Evolutionary conservation across 768 basidiomycete genomes (phyloP), one percentile per base, ranked within the genome.

Genomic region (Termitomyces sp.): DNA sequence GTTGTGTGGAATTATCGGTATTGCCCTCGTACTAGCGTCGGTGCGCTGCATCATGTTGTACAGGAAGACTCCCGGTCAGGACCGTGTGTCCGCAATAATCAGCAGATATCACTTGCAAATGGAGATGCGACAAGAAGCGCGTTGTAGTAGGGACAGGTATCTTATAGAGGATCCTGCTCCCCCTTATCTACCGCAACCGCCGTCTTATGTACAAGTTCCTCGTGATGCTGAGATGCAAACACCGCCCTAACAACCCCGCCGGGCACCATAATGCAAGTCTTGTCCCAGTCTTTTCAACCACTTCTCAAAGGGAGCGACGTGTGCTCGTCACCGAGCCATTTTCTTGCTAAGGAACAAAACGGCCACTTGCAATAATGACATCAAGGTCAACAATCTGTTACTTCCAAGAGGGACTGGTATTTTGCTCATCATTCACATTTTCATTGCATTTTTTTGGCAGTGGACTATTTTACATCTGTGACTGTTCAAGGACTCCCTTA

Each of bases 151-250:
- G 32, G 66, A 30, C 35, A 51, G 71, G 21, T 63, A 62, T 34
- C 67, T 70, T 32, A 61, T 69, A 41, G 71, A 63, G 10, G 78
- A 76, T 16, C 79, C 81, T 19, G 78, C 79, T 2, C 82, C 82
- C 42, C 79, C 79, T 1, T 83, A 83, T 64, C 64, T 77, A 47
- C 75, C 74, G n/a, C 74, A 74, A 19, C 81, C 83, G 12, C 75
- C 79, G 5, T 69, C 73, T 3, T 83, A 83, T 62, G 67, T 70
- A 4, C 63, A 59, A 17, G 35, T 32, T 37, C 42, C 42, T 44
- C 42, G 51, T 34, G 42, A 45, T 16, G 23, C 30, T 25, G 40
- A 8, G n/a, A 34, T 48, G 23, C 40, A 41, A 32, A 28, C 55
- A 7, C 21, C 30, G n/a, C 45, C 45, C 14, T n/a, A 50, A 54